Evolutionary conservation across 2,329 filamentous ascomycete species (phyloP), one percentile per base, ranked within the genome.

Genomic region (Xylariomycetidae sp.): DNA sequence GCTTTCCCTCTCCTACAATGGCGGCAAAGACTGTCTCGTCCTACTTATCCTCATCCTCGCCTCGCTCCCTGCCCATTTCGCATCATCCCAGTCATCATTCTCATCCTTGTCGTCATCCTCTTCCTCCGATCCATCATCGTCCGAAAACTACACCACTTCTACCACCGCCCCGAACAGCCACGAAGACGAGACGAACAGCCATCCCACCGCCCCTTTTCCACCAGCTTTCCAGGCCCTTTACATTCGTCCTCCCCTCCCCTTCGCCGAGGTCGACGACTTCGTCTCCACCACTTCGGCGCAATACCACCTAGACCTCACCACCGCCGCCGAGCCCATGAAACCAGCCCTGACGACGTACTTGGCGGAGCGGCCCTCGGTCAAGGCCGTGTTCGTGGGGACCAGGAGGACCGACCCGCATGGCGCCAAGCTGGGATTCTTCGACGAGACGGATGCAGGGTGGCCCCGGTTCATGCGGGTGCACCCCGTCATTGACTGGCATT

Each of bases 401-500:
- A 70, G 92, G 35, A 73, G 92, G 47, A 96, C 92, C 4, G 92
- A 98, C 61, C 92, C 92, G 6, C 88, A 97, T 57, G 88, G 90
- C 29, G 80, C 79, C 48, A 68, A 72, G 12, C 60, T 98, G 50
- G 84, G 75, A 25, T 79, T 85, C 61, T 97, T 97, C 56, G 86
- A 94, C 56, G 75, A 73, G 31, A 98, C 92, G 4, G 92, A 97
- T 61, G 69, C 74, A 22, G 88, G 83, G 3, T 98, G 92, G 92
- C 92, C 92, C 22, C 66, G 72, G 27, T 95, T 97, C 53, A 89
- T 97, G 81, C 78, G 92, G 38, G 73, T 97, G 40, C 88, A 98
- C 61, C 90, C 92, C 0, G 85, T 98, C 8, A 89, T 98, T 54
- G 92, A 98, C 62, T 98, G 92, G 92, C 87, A 92, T 58, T 95